A percentile compares a stretch with the other conserved stretches of the same genome.
These are phyloP conservation scores for Purshia tridentata DNA, from an alignment of 306 rosid species.

Conservation along the genomic window DNA sequence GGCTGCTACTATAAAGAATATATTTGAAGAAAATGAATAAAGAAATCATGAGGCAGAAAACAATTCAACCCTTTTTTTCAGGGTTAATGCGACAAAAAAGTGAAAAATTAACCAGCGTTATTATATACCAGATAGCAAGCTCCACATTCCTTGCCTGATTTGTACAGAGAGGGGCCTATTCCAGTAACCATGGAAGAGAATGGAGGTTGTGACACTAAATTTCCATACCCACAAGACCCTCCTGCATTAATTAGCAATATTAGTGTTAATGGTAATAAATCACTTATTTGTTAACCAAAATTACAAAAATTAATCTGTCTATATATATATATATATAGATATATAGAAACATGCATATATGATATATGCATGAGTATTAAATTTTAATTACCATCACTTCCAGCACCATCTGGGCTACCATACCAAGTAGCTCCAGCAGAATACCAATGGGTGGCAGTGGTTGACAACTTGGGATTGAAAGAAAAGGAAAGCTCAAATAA, in stretches of 20 bases:
- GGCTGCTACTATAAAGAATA: not conserved
- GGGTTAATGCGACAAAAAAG: too few species aligned
- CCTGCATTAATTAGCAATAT: slow-evolving; percentile 27
- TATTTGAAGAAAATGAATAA: not conserved
- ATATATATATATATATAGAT: too few species aligned
- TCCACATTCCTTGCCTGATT: slow-evolving; percentile 44
- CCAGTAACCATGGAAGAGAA: slow-evolving; percentile 45
- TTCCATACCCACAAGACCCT: slow-evolving; percentile 53
- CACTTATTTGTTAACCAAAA: too few species aligned
- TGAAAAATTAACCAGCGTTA: not conserved
- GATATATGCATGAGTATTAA: not conserved
- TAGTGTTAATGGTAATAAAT: too few species aligned
- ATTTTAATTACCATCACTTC: slow-evolving; percentile 33
- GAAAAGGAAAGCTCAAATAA: slow-evolving; percentile 24
- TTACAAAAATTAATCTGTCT: too few species aligned
- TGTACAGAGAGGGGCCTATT: slow-evolving; percentile 41
- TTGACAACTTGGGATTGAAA: slow-evolving; percentile 26
- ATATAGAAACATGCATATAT: too few species aligned
- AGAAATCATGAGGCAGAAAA: not conserved
- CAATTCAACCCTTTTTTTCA: too few species aligned
- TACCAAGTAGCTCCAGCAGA: slow-evolving; percentile 53
- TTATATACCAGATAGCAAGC: slow-evolving; percentile 42
- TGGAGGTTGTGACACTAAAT: slow-evolving; percentile 37
- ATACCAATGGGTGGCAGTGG: slow-evolving; percentile 27
- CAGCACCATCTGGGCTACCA: slow-evolving; percentile 40